phyloP scores from a whole-genome alignment of 2,329 filamentous ascomycete species.

The Aspergillus sp. region DNA sequence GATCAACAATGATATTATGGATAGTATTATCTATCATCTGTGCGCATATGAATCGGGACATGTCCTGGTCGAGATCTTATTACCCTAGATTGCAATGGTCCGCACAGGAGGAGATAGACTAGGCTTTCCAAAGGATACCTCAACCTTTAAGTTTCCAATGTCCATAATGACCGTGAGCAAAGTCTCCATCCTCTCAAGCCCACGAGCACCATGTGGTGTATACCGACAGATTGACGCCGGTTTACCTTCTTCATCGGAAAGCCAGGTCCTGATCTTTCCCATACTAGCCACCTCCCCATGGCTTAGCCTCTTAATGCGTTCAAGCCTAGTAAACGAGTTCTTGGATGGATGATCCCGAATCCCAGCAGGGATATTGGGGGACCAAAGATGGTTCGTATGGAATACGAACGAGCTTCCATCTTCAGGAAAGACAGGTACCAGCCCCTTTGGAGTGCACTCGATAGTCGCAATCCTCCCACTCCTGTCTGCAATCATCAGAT shows the following conservation, averaged over 20 bases:
- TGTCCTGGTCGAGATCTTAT: too few relatives aligned
- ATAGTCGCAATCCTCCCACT: not conserved
- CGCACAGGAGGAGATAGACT: too few relatives aligned
- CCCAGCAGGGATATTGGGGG: not conserved
- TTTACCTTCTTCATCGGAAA: not conserved
- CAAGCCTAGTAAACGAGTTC: not conserved
- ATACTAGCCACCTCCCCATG: not conserved
- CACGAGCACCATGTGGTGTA: not conserved
- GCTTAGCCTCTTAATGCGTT: not conserved
- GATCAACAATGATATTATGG: too few relatives aligned
- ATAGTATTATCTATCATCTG: too few relatives aligned
- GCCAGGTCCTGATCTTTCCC: not conserved
- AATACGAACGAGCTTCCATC: not conserved
- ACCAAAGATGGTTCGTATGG: not conserved
- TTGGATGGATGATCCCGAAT: not conserved
- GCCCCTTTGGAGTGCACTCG: not conserved
- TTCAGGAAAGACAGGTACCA: not conserved
- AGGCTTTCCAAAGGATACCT: not conserved
- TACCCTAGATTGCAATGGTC: too few relatives aligned
- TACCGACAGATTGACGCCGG: not conserved
- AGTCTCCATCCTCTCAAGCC: not conserved
- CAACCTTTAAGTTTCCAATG: not conserved
- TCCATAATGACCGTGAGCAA: not conserved
- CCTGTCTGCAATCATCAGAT: not conserved
- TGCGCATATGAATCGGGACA: too few relatives aligned